Conservation (phyloP, 805 yeast species). For the Candida hungchunana region DNA sequence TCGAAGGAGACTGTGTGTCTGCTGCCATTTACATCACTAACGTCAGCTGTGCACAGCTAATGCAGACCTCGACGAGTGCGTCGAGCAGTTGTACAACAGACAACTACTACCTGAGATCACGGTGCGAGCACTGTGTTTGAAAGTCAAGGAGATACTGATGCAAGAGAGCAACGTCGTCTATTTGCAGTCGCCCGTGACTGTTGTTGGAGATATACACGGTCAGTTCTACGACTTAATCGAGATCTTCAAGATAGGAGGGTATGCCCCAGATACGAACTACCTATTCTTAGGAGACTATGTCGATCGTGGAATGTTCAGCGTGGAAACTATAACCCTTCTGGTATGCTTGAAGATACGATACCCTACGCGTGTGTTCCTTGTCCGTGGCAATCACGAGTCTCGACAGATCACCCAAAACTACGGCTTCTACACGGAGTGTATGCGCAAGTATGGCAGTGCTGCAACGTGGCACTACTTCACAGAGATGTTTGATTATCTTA, state of each 20-base stretch:
- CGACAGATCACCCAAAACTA: constrained; percentile 95
- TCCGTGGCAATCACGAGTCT: constrained; percentile 95
- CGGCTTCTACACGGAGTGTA: constrained; percentile 94
- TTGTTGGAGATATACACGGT: constrained; percentile 97
- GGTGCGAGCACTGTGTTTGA: constrained; percentile 68
- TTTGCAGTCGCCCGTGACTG: constrained; percentile 80
- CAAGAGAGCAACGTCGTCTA: constrained; percentile 85
- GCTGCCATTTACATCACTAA: too few relatives aligned
- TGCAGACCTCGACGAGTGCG: constrained; percentile 61
- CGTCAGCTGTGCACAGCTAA: constrained; percentile 1
- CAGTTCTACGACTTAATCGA: constrained; percentile 93
- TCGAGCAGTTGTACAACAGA: constrained; percentile 59
- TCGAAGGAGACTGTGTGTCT: too few relatives aligned
- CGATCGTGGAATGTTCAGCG: constrained; percentile 89
- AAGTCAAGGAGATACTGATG: constrained; percentile 75
- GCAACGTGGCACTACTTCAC: constrained; percentile 88
- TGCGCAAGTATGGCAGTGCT: constrained; percentile 78
- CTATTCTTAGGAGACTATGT: constrained; percentile 94
- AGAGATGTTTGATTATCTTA: constrained; percentile 87
- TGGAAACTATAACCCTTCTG: constrained; percentile 84
- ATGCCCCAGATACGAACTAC: constrained; percentile 90
- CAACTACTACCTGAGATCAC: constrained; percentile 69
- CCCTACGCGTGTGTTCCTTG: constrained; percentile 75
- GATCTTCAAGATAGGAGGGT: constrained; percentile 90
- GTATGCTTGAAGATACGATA: constrained; percentile 82